phyloP scores from a whole-genome alignment of 2,329 filamentous ascomycete species.

The Cordyceps fumosorosea region DNA sequence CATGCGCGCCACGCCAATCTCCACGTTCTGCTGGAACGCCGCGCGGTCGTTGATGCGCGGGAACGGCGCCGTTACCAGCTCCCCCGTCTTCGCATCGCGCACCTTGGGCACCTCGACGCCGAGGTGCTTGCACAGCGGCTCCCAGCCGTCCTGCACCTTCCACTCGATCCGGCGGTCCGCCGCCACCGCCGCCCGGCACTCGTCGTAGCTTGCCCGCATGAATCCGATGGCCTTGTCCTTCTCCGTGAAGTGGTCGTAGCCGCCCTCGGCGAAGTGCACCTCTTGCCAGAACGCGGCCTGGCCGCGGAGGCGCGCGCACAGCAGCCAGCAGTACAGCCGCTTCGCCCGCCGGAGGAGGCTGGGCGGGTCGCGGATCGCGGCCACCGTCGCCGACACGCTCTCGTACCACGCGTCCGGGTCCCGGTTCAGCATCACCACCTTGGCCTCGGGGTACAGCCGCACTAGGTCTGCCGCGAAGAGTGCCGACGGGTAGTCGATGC shows the following conservation, averaged over 20 bases:
- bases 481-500: slow-evolving; percentile 16
- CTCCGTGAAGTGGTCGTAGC: slow-evolving; percentile 26
- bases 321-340: slow-evolving; percentile 18
- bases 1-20: slow-evolving; percentile 7
- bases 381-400: slow-evolving; percentile 19
- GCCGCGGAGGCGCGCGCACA: slow-evolving; percentile 11
- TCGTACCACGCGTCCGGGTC: slow-evolving; percentile 15
- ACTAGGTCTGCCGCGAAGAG: slow-evolving; percentile 17
- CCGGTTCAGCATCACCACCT: slow-evolving; percentile 16
- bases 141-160: slow-evolving; percentile 33
- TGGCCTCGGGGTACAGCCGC: slow-evolving; percentile 16
- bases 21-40: slow-evolving; percentile 10
- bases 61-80: slow-evolving; percentile 17
- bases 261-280: neutral
- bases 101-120: slow-evolving; percentile 30
- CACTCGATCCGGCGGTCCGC: slow-evolving; percentile 31
- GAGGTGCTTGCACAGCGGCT: slow-evolving; percentile 34
- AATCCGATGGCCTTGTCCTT: slow-evolving; percentile 31
- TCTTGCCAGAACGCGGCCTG: slow-evolving; percentile 6
- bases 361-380: neutral
- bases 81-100: slow-evolving; percentile 22
- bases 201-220: slow-evolving; percentile 31
- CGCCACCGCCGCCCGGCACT: slow-evolving; percentile 28
- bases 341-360: slow-evolving; percentile 18
- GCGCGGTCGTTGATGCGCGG: slow-evolving; percentile 18